Conservation (phyloP, 331 rosid species). For the Quercus lobata region DNA sequence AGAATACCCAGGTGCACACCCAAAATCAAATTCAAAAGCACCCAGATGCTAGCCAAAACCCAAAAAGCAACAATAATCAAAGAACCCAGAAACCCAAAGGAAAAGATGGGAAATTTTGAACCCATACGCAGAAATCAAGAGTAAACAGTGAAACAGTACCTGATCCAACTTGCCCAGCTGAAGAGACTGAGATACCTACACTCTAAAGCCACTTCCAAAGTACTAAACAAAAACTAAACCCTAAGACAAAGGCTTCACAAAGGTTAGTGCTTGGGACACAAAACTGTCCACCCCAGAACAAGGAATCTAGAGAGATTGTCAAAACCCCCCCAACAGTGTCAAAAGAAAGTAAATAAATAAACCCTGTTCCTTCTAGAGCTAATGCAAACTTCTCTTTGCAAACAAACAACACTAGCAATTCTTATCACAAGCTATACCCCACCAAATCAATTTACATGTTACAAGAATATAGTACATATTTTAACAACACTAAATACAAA, state of each 20-base stretch:
- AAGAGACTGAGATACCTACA: background rate
- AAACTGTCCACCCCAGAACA: conserved; percentile 10
- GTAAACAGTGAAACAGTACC: conserved; percentile 13
- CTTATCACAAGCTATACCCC: conserved; percentile 11
- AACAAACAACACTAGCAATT: background rate
- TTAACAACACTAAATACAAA: background rate
- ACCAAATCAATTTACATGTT: background rate
- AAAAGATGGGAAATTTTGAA: background rate
- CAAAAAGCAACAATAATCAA: background rate
- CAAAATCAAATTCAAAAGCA: conserved; percentile 2
- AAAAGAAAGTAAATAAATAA: conserved; percentile 4
- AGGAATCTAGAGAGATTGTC: conserved; percentile 5
- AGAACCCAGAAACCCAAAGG: conserved; percentile 2
- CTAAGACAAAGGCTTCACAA: background rate
- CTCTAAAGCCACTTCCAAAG: background rate
- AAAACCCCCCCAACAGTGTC: conserved; percentile 15
- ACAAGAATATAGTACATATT: background rate
- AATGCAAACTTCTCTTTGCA: background rate
- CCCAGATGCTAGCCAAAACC: background rate
- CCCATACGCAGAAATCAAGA: conserved; percentile 19
- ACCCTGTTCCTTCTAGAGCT: background rate
- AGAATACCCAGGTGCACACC: background rate
- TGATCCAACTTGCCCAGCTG: conserved; percentile 18
- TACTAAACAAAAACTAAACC: background rate
- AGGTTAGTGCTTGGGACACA: background rate